Base-by-base conservation (phyloP, 1,284 basidiomycete genomes). In the Ganoderma leucocontextum region DNA sequence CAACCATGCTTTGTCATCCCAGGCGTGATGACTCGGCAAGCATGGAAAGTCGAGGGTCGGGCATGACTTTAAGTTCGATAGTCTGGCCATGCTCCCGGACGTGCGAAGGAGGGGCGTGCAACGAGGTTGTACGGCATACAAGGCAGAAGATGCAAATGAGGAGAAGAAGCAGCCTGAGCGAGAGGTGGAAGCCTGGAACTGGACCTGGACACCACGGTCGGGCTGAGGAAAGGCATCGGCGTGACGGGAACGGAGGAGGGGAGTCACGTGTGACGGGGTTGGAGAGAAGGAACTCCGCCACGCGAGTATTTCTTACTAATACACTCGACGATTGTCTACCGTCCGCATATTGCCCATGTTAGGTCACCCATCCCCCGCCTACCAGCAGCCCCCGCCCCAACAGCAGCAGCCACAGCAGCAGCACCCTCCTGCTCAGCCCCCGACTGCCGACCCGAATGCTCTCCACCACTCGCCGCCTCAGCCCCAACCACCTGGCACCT, bases 261-360 rank as follows among this genome's bases (percentile, higher is more conserved):
- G 36, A 35, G 69, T 70, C 72, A 73, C 72, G 72, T 70, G 72
- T 17, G 36, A 8, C 47, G 57, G 38, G 13, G 49, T n/a, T 62
- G n/a, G 60, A 62, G 39, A 55, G 65, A 67, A 72, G 68, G 66
- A 72, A 70, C 67, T 75, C 74, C 72, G 77, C 75, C 77, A 73
- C 74, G 75, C 73, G 74, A 75, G 68, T 66, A 70, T 71, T 67
- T 80, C 79, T 80, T 80, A 80, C 79, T 80, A 80, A 80, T 79
- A 79, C 77, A 73, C 64, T 66, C 71, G 68, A 65, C 69, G 71
- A 72, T 74, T 74, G 73, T 72, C 72, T 69, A 71, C 67, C 65
- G 72, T 71, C 72, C 71, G 75, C 72, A 68, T 71, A 75, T 73
- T 74, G 74, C 74, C 78, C 78, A 80, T 80, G 79, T 79, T 80